Evolutionary conservation across 148 eudicot species (phyloP).

Genomic region (Silene uniflora): DNA sequence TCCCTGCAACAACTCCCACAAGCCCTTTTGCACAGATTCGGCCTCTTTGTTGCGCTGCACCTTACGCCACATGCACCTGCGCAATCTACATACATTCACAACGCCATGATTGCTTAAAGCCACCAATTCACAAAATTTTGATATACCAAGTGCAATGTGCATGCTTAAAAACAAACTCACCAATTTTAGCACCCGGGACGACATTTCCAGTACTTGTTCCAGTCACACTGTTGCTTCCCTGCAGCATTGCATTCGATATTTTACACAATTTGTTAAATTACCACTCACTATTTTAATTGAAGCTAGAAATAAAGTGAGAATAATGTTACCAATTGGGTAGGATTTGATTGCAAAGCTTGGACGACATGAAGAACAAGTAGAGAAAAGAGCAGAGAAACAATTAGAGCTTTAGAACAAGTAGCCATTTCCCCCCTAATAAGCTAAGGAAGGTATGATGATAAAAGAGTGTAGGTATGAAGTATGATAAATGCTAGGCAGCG

Average conservation of each 20-base stretch:
- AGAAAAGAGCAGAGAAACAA: conserved; percentile 32
- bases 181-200: conserved; percentile 15
- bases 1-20: conserved; percentile 32
- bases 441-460: neutral
- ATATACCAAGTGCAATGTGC: too few species aligned
- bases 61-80: conserved; percentile 28
- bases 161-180: conserved; percentile 13
- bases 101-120: too few species aligned
- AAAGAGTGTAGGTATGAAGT: neutral
- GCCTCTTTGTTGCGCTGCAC: conserved; percentile 29
- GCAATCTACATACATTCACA: conserved; percentile 24
- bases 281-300: neutral
- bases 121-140: neutral
- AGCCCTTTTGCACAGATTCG: conserved; percentile 30
- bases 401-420: conserved; percentile 23
- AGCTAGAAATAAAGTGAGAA: neutral
- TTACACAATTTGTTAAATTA: neutral
- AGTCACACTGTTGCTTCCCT: conserved; percentile 16
- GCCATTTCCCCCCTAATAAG: conserved; percentile 6
- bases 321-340: neutral
- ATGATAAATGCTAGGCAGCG: neutral
- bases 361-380: conserved; percentile 29
- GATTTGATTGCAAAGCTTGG: conserved; percentile 14
- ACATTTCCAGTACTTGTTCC: neutral
- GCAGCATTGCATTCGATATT: conserved; percentile 7